These are phyloP conservation scores for Perkinsus chesapeaki DNA, from an alignment of 169 alveolate species.

Conservation along the genomic window DNA sequence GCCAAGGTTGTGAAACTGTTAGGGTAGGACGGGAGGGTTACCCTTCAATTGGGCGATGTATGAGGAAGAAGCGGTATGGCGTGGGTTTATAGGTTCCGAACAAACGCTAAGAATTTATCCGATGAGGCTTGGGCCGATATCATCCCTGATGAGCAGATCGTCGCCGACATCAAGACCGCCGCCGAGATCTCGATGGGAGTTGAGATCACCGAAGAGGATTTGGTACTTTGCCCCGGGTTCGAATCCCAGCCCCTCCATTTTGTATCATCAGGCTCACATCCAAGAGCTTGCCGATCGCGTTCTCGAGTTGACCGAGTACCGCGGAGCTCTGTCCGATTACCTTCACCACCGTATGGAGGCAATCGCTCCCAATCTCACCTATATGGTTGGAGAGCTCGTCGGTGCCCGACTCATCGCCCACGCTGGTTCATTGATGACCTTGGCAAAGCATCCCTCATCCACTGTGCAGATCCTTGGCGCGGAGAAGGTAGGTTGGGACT, in stretches of 20 bases:
- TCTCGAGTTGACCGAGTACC: slow-evolving; percentile 88
- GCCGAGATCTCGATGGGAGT: slow-evolving; percentile 99
- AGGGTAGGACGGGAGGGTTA: slow-evolving; percentile 75
- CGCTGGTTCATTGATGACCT: slow-evolving; percentile 94
- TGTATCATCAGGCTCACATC: slow-evolving; percentile 52
- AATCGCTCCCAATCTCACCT: slow-evolving; percentile 98
- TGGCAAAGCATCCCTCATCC: slow-evolving; percentile 99
- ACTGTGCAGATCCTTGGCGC: slow-evolving; percentile 98
- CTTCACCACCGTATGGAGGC: slow-evolving; percentile 95
- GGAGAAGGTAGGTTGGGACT: slow-evolving; percentile 29
- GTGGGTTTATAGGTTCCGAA: not conserved
- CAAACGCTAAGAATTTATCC: not conserved
- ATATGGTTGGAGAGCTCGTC: slow-evolving; percentile 96
- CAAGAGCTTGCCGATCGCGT: slow-evolving; percentile 88
- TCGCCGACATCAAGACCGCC: slow-evolving; percentile 89
- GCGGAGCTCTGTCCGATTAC: slow-evolving; percentile 86
- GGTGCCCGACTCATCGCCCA: slow-evolving; percentile 99
- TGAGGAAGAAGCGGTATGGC: too few relatives aligned
- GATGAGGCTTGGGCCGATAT: not conserved
- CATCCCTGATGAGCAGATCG: slow-evolving; percentile 70
- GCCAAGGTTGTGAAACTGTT: slow-evolving; percentile 79
- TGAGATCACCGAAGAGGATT: slow-evolving; percentile 93
- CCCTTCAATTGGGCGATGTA: too few relatives aligned
- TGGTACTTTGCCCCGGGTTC: slow-evolving; percentile 24
- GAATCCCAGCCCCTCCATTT: not conserved